These are phyloP conservation scores for carrot (Daucus carota) DNA, from an alignment of 129 eudicot genomes.

Conservation along the genomic window DNA sequence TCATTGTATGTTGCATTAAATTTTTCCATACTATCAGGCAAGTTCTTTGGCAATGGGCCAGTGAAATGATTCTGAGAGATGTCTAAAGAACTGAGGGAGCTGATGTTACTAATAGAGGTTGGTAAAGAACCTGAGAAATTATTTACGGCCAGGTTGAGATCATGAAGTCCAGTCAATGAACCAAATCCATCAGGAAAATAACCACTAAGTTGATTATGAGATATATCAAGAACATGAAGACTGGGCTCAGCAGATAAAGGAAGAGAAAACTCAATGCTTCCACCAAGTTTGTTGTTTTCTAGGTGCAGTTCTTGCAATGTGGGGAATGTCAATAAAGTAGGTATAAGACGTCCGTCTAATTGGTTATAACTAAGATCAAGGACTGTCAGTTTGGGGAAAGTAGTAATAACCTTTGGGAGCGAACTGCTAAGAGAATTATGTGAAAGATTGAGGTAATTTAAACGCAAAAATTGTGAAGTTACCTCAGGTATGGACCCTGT, in stretches of 20 bases:
- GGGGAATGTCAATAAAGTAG: conserved; percentile 51
- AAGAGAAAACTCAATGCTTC: conserved; percentile 46
- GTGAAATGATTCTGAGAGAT: conserved; percentile 66
- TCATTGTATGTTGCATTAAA: conserved; percentile 86
- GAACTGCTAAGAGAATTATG: conserved; percentile 53
- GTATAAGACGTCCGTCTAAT: conserved; percentile 56
- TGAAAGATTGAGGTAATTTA: conserved; percentile 74
- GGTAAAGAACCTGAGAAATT: conserved; percentile 82
- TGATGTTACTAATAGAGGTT: conserved; percentile 45
- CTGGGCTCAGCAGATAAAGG: conserved; percentile 34
- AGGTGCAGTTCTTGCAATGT: conserved; percentile 77
- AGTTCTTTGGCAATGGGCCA: conserved; percentile 59
- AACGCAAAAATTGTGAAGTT: conserved; percentile 71
- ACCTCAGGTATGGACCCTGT: conserved; percentile 73
- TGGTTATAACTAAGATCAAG: conserved; percentile 84
- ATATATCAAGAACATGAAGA: conserved; percentile 71
- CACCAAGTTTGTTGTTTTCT: conserved; percentile 45
- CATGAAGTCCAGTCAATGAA: conserved; percentile 48
- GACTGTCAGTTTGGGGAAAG: conserved; percentile 55
- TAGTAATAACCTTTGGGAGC: conserved; percentile 56
- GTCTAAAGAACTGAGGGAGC: conserved; percentile 49
- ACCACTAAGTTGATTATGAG: conserved; percentile 61
- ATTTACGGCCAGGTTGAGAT: conserved; percentile 66
- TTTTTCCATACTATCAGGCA: conserved; percentile 47
- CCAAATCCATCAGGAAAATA: conserved; percentile 64